Percentiles rank a stretch among this genome's conserved stretches.
Conservation (phyloP, 2,329 filamentous ascomycete species). For the Pseudogymnoascus sp. region DNA sequence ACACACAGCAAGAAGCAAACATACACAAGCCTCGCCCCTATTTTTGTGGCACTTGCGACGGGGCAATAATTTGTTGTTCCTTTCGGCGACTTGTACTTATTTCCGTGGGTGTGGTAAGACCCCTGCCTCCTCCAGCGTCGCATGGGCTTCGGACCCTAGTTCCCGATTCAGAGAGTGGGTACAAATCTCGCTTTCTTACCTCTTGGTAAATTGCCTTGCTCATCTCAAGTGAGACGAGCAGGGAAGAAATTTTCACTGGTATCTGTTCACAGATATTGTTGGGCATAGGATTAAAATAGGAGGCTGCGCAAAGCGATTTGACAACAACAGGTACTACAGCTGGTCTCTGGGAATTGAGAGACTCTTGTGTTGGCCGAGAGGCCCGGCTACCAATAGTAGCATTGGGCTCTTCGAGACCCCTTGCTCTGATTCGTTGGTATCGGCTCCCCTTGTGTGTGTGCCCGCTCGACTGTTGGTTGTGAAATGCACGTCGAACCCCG, state of each 20-base stretch:
- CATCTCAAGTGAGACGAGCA: conserved; percentile 7
- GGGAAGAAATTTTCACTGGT: conserved; percentile 7
- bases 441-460: neutral
- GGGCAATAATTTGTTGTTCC: conserved; percentile 5
- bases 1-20: conserved; percentile 1
- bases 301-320: conserved; percentile 3
- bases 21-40: neutral
- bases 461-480: conserved; percentile 4
- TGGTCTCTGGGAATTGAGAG: neutral
- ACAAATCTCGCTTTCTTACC: conserved; percentile 7
- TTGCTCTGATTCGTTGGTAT: neutral
- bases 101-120: conserved; percentile 2
- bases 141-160: conserved; percentile 7
- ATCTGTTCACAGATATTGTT: conserved; percentile 1
- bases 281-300: conserved; percentile 4
- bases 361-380: conserved; percentile 3
- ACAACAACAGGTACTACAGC: neutral
- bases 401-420: neutral
- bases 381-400: neutral
- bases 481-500: conserved; percentile 3
- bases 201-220: conserved; percentile 7
- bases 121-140: conserved; percentile 3
- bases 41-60: neutral
- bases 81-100: conserved; percentile 4
- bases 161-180: conserved; percentile 7